Evolutionary conservation across 2,329 filamentous ascomycete genomes (phyloP).

Genomic region (Talaromyces sp.): DNA sequence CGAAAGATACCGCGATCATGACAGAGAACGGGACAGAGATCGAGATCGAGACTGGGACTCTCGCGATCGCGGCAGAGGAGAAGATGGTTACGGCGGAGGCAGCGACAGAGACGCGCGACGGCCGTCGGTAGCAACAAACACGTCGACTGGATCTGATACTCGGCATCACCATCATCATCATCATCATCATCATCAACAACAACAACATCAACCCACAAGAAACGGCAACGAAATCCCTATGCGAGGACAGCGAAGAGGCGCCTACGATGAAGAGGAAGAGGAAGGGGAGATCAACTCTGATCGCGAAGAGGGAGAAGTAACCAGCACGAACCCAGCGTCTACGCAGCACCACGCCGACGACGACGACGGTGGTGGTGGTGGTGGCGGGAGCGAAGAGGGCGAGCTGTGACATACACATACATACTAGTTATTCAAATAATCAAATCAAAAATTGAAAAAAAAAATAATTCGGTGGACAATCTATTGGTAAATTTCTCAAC

Average conservation of each 20-base stretch:
- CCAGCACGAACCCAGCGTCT: background rate
- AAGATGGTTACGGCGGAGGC: background rate
- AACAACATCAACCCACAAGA: background rate
- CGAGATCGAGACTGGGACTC: slow-evolving; percentile 1
- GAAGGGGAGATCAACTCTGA: slow-evolving; percentile 2
- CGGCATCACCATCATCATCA: background rate
- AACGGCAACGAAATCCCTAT: background rate
- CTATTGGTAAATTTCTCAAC: background rate
- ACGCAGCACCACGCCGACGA: slow-evolving; percentile 5
- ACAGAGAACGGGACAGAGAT: background rate
- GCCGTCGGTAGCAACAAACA: background rate
- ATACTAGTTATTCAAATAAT: too few relatives aligned
- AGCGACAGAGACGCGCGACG: background rate
- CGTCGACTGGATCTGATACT: background rate
- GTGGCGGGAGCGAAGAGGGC: slow-evolving; percentile 40
- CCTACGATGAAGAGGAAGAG: slow-evolving; percentile 12
- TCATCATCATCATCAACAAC: background rate
- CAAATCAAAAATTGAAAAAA: background rate
- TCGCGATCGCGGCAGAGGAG: background rate
- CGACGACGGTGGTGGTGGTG: slow-evolving; percentile 28
- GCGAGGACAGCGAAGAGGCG: slow-evolving; percentile 7
- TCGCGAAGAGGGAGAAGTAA: slow-evolving; percentile 9
- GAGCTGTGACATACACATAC: slow-evolving; percentile 17
- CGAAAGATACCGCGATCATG: slow-evolving; percentile 2
- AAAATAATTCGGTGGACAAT: background rate